These are phyloP conservation scores for Diophrys sp. DNA, from an alignment of 73 alveolate species.

Conservation along the genomic window DNA sequence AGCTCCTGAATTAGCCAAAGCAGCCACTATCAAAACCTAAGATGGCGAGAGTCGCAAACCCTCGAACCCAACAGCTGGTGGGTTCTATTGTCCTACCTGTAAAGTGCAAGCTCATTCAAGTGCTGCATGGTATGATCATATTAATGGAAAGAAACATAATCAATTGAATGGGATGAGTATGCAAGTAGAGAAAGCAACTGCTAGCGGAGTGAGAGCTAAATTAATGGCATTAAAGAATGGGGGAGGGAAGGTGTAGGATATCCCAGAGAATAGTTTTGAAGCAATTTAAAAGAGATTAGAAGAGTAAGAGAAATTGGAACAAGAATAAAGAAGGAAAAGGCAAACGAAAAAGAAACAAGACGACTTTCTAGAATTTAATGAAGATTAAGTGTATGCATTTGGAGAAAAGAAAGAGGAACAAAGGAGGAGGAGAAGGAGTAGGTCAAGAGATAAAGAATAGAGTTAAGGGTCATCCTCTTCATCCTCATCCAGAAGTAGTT, in stretches of 20 bases:
- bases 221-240: conserved; percentile 20
- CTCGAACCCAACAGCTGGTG: neutral
- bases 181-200: conserved; percentile 48
- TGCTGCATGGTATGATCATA: conserved; percentile 50
- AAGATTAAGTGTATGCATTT: no score
- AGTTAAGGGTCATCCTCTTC: no score
- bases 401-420: no score
- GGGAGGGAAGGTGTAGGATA: neutral
- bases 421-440: no score
- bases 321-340: neutral
- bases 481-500: no score
- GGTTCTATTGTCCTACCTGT: conserved; percentile 48
- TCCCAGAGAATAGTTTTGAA: conserved; percentile 4
- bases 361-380: no score
- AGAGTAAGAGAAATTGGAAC: conserved; percentile 4
- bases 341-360: neutral
- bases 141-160: conserved; percentile 65
- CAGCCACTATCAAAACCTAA: neutral
- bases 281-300: conserved; percentile 18
- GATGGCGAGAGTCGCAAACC: no score
- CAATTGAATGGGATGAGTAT: conserved; percentile 51
- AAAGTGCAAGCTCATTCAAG: conserved; percentile 42
- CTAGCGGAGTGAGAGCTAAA: conserved; percentile 39
- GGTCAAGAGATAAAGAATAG: no score
- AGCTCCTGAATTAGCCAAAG: neutral